These are phyloP conservation scores for Sporothrix pseudoabietina DNA, from an alignment of 2,329 filamentous ascomycete genomes.

Conservation along the genomic window DNA sequence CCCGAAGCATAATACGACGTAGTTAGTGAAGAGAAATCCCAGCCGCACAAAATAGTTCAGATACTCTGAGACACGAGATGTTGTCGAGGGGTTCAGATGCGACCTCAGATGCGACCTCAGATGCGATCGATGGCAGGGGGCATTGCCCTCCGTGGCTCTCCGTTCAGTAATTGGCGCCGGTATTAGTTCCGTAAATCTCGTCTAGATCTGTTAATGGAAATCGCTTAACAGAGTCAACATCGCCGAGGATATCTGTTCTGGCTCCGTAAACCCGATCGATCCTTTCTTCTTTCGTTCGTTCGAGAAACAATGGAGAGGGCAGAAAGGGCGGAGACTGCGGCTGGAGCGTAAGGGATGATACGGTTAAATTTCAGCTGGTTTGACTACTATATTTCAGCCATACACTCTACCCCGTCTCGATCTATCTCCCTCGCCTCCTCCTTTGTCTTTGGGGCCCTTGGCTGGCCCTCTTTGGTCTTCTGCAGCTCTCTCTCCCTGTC, in stretches of 20 bases:
- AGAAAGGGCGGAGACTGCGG: neutral
- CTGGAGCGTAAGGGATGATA: neutral
- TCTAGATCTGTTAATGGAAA: neutral
- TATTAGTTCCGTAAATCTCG: no score
- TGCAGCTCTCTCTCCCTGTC: conserved; percentile 14
- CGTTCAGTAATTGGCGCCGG: no score
- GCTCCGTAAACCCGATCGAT: no score
- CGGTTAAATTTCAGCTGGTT: neutral
- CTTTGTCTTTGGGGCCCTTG: neutral
- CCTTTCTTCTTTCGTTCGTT: neutral
- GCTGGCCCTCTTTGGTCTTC: neutral
- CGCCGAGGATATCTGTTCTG: neutral
- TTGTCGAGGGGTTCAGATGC: neutral
- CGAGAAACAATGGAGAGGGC: neutral
- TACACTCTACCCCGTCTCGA: neutral
- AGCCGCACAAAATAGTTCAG: neutral
- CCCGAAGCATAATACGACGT: neutral
- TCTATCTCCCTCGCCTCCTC: neutral
- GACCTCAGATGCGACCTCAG: neutral
- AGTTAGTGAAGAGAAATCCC: neutral
- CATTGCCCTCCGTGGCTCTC: no score
- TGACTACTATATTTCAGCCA: neutral
- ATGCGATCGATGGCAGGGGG: neutral
- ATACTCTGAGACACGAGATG: no score
- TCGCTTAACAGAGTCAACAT: neutral